Conservation (phyloP, 805 yeast genomes). For the Isabelozyma gotoi region DNA sequence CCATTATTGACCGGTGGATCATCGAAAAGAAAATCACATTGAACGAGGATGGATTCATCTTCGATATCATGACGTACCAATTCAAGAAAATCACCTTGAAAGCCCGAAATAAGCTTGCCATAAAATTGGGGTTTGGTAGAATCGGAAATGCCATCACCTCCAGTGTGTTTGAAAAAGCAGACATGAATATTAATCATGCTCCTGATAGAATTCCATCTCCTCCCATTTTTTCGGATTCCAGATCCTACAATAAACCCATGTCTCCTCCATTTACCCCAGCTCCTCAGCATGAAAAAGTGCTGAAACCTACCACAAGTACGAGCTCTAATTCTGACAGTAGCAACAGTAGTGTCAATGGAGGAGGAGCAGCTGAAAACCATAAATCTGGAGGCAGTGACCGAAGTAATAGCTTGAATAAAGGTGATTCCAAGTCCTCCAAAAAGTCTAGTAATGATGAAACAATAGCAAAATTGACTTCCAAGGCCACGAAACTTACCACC, state of each 20-base stretch:
- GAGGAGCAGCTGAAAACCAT: not conserved
- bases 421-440: not conserved
- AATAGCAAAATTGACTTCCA: not conserved
- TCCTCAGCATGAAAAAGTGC: too few relatives aligned
- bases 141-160: slow-evolving; percentile 32
- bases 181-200: not conserved
- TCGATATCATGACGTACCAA: slow-evolving; percentile 49
- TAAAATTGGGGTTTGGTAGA: slow-evolving; percentile 21
- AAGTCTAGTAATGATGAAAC: not conserved
- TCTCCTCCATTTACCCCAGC: not conserved
- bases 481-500: not conserved
- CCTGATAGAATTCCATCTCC: slow-evolving; percentile 17
- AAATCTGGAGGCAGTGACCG: too few relatives aligned
- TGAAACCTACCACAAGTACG: not conserved
- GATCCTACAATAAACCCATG: not conserved
- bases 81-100: slow-evolving; percentile 45
- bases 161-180: slow-evolving; percentile 15
- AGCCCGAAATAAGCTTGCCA: slow-evolving; percentile 12
- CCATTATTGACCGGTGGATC: slow-evolving; percentile 32
- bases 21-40: slow-evolving; percentile 44
- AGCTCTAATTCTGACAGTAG: not conserved
- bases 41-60: slow-evolving; percentile 56
- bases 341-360: not conserved
- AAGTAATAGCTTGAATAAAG: not conserved
- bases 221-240: slow-evolving; percentile 9